phyloP scores from a whole-genome alignment of 352 stramenopile genomes.

The Phytophthora meadii region DNA sequence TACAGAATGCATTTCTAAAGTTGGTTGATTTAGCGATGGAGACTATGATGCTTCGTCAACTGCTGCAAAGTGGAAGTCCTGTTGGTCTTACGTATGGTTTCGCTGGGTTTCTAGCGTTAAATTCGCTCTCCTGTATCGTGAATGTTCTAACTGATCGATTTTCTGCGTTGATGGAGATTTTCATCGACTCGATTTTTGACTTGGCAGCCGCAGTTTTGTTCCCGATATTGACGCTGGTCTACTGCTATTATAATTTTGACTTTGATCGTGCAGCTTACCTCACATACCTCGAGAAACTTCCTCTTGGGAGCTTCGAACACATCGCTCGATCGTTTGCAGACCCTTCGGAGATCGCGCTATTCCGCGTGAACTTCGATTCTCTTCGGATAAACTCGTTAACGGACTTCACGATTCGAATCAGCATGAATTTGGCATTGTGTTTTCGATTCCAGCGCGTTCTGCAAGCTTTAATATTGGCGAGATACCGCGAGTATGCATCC shows the following conservation, averaged over 20 bases:
- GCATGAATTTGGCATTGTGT: constrained; percentile 41
- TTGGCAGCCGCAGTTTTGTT: constrained; percentile 35
- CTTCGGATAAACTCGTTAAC: constrained; percentile 35
- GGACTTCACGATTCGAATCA: constrained; percentile 31
- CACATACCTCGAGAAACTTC: constrained; percentile 26
- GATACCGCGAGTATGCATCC: constrained; percentile 8
- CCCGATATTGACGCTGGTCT: constrained; percentile 33
- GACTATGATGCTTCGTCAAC: constrained; percentile 23
- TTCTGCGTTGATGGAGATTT: background rate
- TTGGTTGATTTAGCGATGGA: constrained; percentile 23
- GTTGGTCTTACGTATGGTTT: constrained; percentile 29
- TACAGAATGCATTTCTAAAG: constrained; percentile 36
- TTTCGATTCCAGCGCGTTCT: constrained; percentile 39
- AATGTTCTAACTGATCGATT: constrained; percentile 2
- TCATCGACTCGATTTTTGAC: constrained; percentile 31
- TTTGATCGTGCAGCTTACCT: constrained; percentile 32
- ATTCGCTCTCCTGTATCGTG: background rate
- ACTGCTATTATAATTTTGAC: constrained; percentile 33
- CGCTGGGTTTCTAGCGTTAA: constrained; percentile 10
- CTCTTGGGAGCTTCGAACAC: constrained; percentile 36
- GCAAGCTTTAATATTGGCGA: constrained; percentile 14
- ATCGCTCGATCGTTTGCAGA: constrained; percentile 26
- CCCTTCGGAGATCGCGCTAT: constrained; percentile 31
- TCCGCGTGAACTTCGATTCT: constrained; percentile 41
- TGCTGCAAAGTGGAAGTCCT: constrained; percentile 33